Conservation (phyloP, 2,329 filamentous ascomycete genomes). For the Phoma sp. region DNA sequence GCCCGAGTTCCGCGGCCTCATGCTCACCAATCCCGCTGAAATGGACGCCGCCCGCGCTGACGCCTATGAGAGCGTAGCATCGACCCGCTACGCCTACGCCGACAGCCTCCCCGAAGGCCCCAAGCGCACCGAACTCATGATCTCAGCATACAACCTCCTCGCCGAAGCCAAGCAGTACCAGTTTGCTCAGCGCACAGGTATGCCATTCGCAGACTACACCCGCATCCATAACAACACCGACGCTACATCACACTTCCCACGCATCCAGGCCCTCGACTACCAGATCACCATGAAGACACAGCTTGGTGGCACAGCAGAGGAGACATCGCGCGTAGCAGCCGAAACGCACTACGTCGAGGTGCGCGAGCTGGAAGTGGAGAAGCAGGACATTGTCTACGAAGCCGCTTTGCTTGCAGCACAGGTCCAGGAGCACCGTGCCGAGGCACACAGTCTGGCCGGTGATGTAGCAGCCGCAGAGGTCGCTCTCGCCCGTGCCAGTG, state of each 20-base stretch:
- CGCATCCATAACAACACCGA: constrained; percentile 1
- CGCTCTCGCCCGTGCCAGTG: constrained; percentile 20
- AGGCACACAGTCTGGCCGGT: constrained; percentile 22
- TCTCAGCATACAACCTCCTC: constrained; percentile 39
- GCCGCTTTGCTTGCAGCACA: constrained; percentile 32
- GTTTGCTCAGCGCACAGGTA: constrained; percentile 28
- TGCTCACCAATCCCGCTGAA: constrained; percentile 28
- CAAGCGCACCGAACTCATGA: constrained; percentile 27
- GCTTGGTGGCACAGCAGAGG: constrained; percentile 17
- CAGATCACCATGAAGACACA: constrained; percentile 28
- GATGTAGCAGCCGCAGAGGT: constrained; percentile 18
- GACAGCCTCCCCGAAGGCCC: constrained; percentile 27
- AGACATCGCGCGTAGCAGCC: constrained; percentile 19
- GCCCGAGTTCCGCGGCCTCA: constrained; percentile 37
- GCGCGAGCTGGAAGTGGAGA: constrained; percentile 27
- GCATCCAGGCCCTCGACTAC: constrained; percentile 28
- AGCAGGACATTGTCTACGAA: constrained; percentile 22
- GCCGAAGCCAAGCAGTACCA: constrained; percentile 40
- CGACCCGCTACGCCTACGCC: constrained; percentile 32
- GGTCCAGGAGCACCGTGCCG: constrained; percentile 32
- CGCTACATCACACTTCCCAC: constrained; percentile 16
- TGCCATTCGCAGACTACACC: constrained; percentile 27
- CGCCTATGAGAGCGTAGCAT: constrained; percentile 36
- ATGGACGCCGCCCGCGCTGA: constrained; percentile 30
- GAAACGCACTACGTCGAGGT: constrained; percentile 26